Evolutionary conservation across 192 early-diverging fungal genomes (phyloP).

Genomic region (Jimgerdemannia lactiflua): DNA sequence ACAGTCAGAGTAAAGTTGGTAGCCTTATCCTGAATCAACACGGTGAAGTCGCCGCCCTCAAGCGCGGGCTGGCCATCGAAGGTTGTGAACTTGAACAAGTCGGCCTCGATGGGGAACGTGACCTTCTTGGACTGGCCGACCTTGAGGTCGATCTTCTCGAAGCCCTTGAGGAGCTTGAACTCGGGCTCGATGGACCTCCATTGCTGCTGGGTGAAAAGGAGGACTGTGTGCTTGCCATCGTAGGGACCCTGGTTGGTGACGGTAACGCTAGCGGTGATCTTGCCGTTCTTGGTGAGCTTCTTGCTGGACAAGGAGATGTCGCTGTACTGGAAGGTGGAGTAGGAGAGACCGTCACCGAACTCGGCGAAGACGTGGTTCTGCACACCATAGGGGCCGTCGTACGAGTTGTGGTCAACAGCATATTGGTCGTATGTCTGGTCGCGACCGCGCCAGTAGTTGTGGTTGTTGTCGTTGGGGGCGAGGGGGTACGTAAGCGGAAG

Average conservation of each 20-base stretch:
- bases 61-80: conserved; percentile 16
- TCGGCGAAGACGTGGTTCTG: neutral
- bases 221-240: conserved; percentile 45
- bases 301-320: conserved; percentile 21
- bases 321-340: conserved; percentile 37
- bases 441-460: conserved; percentile 23
- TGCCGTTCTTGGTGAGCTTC: conserved; percentile 2
- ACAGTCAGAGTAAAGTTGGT: conserved; percentile 18
- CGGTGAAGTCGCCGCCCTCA: conserved; percentile 21
- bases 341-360: conserved; percentile 50
- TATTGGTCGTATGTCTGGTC: conserved; percentile 37
- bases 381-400: conserved; percentile 45
- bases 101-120: conserved; percentile 31
- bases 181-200: conserved; percentile 43
- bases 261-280: conserved; percentile 27
- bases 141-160: conserved; percentile 39
- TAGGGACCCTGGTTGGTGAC: conserved; percentile 35
- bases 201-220: conserved; percentile 47
- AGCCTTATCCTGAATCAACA: conserved; percentile 25
- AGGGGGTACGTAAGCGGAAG: conserved; percentile 50
- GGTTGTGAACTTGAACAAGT: conserved; percentile 19
- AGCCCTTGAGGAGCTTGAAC: conserved; percentile 39
- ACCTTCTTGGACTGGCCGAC: conserved; percentile 39
- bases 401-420: conserved; percentile 33
- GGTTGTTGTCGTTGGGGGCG: conserved; percentile 23